A percentile compares a stretch with the other conserved stretches of the same genome.
phyloP scores from a whole-genome alignment of 2,329 filamentous ascomycete species.

The Clonostachys chloroleuca region DNA sequence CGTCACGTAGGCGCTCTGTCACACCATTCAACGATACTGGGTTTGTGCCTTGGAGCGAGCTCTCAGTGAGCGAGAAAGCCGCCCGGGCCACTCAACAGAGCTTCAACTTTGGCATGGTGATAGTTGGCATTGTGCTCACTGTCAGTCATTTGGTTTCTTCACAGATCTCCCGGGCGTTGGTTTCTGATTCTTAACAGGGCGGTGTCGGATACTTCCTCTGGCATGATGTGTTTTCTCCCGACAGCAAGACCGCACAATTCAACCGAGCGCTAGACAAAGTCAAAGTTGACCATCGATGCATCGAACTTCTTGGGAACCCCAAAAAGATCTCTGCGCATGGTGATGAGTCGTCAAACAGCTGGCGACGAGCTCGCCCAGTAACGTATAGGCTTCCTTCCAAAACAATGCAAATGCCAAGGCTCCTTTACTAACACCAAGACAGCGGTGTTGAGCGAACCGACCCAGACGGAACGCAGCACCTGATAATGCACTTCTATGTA shows the following conservation, averaged over 20 bases:
- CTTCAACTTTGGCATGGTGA: constrained; percentile 78
- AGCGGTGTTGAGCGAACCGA: constrained; percentile 69
- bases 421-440: constrained; percentile 9
- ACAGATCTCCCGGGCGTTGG: background rate
- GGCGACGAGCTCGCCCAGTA: constrained; percentile 64
- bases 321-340: constrained; percentile 78
- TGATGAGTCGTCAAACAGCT: constrained; percentile 76
- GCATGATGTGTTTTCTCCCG: constrained; percentile 76
- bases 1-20: constrained; percentile 61
- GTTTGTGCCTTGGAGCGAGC: constrained; percentile 71
- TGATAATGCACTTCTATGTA: constrained; percentile 83
- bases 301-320: constrained; percentile 63
- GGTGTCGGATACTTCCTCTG: constrained; percentile 77
- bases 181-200: constrained; percentile 42
- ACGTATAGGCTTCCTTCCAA: constrained; percentile 32
- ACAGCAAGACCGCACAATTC: constrained; percentile 84
- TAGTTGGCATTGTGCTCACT: constrained; percentile 71
- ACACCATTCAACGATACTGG: constrained; percentile 87
- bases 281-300: constrained; percentile 66
- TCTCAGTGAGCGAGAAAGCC: constrained; percentile 73
- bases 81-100: constrained; percentile 85
- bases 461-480: constrained; percentile 69
- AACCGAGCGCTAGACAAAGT: constrained; percentile 81
- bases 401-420: background rate
- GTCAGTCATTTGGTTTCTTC: constrained; percentile 38